phyloP scores from a whole-genome alignment of 208 protist species.

The Trypanosoma brucei region DNA sequence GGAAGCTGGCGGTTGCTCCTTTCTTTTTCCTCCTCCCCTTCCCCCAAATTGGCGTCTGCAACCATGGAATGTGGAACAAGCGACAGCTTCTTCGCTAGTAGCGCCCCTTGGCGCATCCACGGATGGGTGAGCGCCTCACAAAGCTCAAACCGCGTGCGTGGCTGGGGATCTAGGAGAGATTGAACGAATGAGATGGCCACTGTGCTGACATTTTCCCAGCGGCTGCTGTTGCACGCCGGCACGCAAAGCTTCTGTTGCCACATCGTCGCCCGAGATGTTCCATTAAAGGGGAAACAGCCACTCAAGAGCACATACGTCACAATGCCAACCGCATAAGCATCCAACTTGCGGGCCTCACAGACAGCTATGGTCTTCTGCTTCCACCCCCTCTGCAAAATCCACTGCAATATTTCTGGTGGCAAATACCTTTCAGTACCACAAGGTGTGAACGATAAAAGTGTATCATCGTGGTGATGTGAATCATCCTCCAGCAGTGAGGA shows the following conservation, averaged over 20 bases:
- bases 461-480: conserved; percentile 8
- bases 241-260: conserved; percentile 62
- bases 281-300: conserved; percentile 81
- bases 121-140: conserved; percentile 60
- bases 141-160: conserved; percentile 38
- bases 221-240: conserved; percentile 57
- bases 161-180: conserved; percentile 58
- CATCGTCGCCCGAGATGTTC: conserved; percentile 43
- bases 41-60: not conserved
- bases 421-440: conserved; percentile 82
- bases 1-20: not conserved
- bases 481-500: not conserved
- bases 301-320: conserved; percentile 80
- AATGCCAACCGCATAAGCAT: conserved; percentile 74
- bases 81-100: conserved; percentile 40
- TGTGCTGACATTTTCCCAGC: conserved; percentile 50
- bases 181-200: conserved; percentile 67
- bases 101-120: conserved; percentile 42
- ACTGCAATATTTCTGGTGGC: conserved; percentile 69
- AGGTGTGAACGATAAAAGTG: conserved; percentile 44
- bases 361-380: conserved; percentile 36
- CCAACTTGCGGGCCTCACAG: conserved; percentile 45
- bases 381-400: conserved; percentile 53
- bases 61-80: conserved; percentile 45
- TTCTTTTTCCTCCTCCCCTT: not conserved